Conservation (phyloP, 164 flowering plant species). For the Echeveria elegans region DNA sequence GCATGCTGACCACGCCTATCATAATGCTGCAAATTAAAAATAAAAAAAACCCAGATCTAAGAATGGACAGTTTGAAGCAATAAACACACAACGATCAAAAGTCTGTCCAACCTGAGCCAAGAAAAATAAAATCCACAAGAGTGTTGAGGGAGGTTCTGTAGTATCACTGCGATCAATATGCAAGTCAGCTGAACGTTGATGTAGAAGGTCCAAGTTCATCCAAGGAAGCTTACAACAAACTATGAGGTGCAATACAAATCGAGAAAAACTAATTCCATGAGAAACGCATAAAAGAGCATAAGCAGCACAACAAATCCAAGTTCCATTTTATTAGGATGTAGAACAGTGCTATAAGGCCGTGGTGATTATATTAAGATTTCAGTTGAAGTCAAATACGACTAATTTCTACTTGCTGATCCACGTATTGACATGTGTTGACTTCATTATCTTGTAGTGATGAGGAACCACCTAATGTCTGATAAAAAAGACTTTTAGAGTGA, state of each 20-base stretch:
- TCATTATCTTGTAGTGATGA: no score
- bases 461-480: no score
- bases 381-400: no score
- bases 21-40: conserved; percentile 78
- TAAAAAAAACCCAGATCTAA: not conserved
- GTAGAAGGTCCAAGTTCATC: not conserved
- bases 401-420: no score
- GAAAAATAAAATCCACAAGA: conserved; percentile 84
- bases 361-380: no score
- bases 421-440: no score
- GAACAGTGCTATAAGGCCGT: no score
- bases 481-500: no score
- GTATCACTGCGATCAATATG: conserved; percentile 38
- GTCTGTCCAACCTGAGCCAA: conserved; percentile 67
- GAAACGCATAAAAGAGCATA: no score
- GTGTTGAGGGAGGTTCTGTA: conserved; percentile 92
- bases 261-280: not conserved
- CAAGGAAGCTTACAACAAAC: not conserved
- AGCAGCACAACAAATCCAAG: no score
- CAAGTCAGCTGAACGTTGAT: not conserved
- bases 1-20: conserved; percentile 75
- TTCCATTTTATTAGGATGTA: no score
- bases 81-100: conserved; percentile 6
- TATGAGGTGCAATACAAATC: not conserved
- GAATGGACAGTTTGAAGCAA: not conserved